Evolutionary conservation across 257 asterid genomes (phyloP), one percentile per base, ranked within the genome.

Genomic region (Apocynum venetum): DNA sequence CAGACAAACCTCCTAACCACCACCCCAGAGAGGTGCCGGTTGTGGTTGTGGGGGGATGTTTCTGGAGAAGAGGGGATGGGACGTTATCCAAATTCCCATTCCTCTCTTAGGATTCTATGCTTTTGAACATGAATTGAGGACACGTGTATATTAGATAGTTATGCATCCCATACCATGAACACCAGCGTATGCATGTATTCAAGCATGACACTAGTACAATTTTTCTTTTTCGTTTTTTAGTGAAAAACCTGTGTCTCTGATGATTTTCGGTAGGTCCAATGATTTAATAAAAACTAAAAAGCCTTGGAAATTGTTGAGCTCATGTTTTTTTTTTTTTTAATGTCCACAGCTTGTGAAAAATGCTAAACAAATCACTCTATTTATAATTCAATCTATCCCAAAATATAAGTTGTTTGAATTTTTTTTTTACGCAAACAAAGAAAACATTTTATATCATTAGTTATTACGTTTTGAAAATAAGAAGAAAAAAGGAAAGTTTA

Each of bases 271-370:
- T 81, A 82, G 84, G 84, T 85, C 70, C 80, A 78, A 76, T 85
- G 65, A 77, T 51, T 53, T 74, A 51, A 73, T 57, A 79, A 73
- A 46, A 48, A 48, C 8, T 2, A 14, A 55, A 68, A 47, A 38
- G 82, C 82, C 49, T 89, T 80, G 96, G 92, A 76, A 90, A 90
- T 82, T 87, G 93, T 72, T 71, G 81, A 78, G 73, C 72, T 69
- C 63, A 36, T 72, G 25, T 55, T 52, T 48, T 38, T 70, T 20
- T 55, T 55, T 55, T 67, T 57, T 63, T 19, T 44, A 61, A 8
- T 61, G 15, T 41, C 14, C 72, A 41, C 51, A 1, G 17, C 13
- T n/a, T 15, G 17, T 8, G 15, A 55, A 43, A 68, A 43, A 6
- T 31, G 15, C 14, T 17, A 20, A 68, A 43, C 36, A 66, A 66